Percentiles rank a stretch among this genome's conserved stretches.
Evolutionary conservation across 2,329 filamentous ascomycete species (phyloP).

Genomic region (Trichoderma koningiopsis): DNA sequence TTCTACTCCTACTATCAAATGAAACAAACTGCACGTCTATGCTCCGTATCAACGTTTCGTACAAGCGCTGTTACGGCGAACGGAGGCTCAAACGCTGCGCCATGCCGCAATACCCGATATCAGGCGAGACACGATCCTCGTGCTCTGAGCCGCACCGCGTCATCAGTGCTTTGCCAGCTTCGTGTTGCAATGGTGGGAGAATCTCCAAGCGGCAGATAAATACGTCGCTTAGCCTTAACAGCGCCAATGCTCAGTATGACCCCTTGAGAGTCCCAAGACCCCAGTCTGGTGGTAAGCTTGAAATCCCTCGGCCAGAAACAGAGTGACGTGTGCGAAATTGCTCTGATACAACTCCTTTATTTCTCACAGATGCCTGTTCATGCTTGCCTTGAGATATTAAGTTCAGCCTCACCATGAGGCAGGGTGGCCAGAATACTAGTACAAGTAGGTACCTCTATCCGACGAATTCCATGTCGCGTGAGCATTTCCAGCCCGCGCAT

Average conservation of each 20-base stretch:
- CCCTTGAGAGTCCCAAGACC: neutral
- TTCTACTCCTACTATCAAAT: neutral
- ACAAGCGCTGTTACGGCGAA: neutral
- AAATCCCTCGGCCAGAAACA: neutral
- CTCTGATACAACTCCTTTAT: slow-evolving; percentile 2
- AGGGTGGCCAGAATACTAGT: neutral
- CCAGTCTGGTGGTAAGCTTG: neutral
- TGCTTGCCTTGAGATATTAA: neutral
- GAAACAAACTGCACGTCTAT: neutral
- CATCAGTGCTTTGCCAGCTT: neutral
- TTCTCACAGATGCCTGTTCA: neutral
- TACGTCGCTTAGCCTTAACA: neutral
- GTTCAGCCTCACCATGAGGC: neutral
- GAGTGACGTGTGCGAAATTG: neutral
- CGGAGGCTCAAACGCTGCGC: neutral
- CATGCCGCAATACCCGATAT: neutral
- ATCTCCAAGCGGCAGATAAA: neutral
- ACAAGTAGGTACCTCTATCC: neutral
- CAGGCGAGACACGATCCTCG: neutral
- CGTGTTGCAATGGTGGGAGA: neutral
- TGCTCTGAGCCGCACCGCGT: neutral
- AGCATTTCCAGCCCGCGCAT: neutral
- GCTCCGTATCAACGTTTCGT: neutral
- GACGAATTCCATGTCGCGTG: slow-evolving; percentile 4
- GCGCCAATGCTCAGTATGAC: neutral